Base-by-base conservation (phyloP, 2,329 filamentous ascomycete genomes). In the Colletotrichum noveboracense region DNA sequence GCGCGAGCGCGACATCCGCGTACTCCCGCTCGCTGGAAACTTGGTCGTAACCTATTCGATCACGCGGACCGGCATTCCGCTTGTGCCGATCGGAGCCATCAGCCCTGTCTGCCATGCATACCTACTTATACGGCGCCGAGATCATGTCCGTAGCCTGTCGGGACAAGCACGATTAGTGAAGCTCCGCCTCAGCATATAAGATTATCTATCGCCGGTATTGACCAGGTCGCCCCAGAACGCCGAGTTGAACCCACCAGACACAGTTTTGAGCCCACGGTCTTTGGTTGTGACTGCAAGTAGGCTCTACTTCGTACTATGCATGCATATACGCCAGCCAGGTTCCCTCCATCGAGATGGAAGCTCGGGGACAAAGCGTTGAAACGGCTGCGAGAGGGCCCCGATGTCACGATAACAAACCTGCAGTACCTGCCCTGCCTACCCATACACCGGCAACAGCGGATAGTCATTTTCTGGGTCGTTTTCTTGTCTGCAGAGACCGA, bases 321-420 rank as follows among this genome's bases (percentile, higher is more conserved):
- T 58, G 55, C n/a, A 7, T 4, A 6, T 8, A 16, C 18, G 16
- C 6, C 43, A 21, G 43, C n/a, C n/a, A 52, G 43, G n/a, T 52
- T 24, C 43, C 43, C 43, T 52, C 21, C 43, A 52, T 30, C 21
- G 55, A 26, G 55, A 26, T 58, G 24, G 61, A 21, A 43, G 61
- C 30, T 16, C 61, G 61, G 30, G 61, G 28, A 75, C 52, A 60
- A 55, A 72, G 73, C 62, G 69, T 72, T 75, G 73, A 75, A 75
- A 75, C 69, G 43, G 56, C 34, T 36, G n/a, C 61, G 32, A 32
- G 24, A 73, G 32, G 56, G 62, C 28, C 70, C 52, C 62, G 61
- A 69, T 32, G 52, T 55, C 68, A 66, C 24, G 68, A 55, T 38
- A 28, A 18, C 9, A 16, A 71, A 21, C 6, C 43, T 13, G 43